Evolutionary conservation across 2,329 filamentous ascomycete species (phyloP).

Genomic region (Penicillium sclerotigenum): DNA sequence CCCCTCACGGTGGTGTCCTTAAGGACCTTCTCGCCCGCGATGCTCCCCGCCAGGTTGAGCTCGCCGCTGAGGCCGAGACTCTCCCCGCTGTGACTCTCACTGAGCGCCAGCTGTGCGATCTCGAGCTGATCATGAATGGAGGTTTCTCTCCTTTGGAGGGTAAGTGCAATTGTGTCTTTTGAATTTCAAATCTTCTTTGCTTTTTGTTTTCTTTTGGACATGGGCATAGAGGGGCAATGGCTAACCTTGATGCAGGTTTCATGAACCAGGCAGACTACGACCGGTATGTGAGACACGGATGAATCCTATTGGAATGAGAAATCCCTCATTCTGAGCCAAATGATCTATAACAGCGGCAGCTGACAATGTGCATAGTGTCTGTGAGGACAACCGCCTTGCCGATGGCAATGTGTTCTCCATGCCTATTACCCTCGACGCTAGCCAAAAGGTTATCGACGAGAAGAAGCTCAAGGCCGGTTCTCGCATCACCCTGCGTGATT

Average conservation of each 20-base stretch:
- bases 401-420: slow-evolving; percentile 93
- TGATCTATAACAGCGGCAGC: slow-evolving; percentile 4
- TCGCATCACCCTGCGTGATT: slow-evolving; percentile 85
- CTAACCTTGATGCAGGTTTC: slow-evolving; percentile 63
- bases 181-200: no score
- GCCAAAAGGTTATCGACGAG: slow-evolving; percentile 69
- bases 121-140: slow-evolving; percentile 95
- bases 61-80: slow-evolving; percentile 77
- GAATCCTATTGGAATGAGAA: slow-evolving; percentile 6
- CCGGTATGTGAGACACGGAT: slow-evolving; percentile 56
- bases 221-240: slow-evolving; percentile 9
- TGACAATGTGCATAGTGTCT: slow-evolving; percentile 61
- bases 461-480: slow-evolving; percentile 73
- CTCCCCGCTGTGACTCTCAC: slow-evolving; percentile 80
- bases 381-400: slow-evolving; percentile 79
- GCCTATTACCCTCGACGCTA: slow-evolving; percentile 90
- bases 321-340: not conserved
- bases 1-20: slow-evolving; percentile 84
- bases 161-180: slow-evolving; percentile 46
- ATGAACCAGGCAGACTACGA: slow-evolving; percentile 97
- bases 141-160: slow-evolving; percentile 97
- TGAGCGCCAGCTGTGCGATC: slow-evolving; percentile 95
- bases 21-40: slow-evolving; percentile 98
- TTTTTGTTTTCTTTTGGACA: slow-evolving; percentile 4
- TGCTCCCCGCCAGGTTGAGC: slow-evolving; percentile 74